phyloP scores from a whole-genome alignment of 768 basidiomycete species.

The Phanerochaete sordida region DNA sequence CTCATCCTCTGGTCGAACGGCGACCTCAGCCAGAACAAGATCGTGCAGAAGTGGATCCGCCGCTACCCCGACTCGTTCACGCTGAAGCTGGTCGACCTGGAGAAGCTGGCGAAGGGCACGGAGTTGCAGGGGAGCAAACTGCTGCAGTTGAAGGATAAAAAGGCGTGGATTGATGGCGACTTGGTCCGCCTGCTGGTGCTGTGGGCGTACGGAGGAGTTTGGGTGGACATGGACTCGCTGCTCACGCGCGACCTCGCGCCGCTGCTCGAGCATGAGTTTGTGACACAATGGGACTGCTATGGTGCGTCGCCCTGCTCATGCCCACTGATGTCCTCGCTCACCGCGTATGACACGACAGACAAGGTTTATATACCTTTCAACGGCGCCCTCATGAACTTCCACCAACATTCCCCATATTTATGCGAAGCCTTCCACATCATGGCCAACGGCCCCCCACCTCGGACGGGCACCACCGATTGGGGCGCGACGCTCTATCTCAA shows the following conservation, averaged over 20 bases:
- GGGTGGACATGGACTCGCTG: conserved; percentile 97
- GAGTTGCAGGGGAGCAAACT: conserved; percentile 64
- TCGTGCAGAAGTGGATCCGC: conserved; percentile 55
- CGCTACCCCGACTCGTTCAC: conserved; percentile 71
- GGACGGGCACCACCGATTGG: conserved; percentile 86
- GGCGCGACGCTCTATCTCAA: conserved; percentile 89
- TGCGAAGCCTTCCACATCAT: conserved; percentile 97
- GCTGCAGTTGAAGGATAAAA: conserved; percentile 61
- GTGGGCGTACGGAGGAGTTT: conserved; percentile 90
- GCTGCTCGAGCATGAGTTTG: conserved; percentile 90
- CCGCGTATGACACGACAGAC: conserved; percentile 39
- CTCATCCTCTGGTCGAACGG: conserved; percentile 94
- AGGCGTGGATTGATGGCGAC: conserved; percentile 96
- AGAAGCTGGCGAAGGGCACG: conserved; percentile 67
- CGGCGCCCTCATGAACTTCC: conserved; percentile 94
- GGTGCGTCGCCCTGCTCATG: conserved; percentile 56
- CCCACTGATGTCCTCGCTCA: neutral
- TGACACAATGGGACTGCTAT: conserved; percentile 99
- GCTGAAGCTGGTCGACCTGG: conserved; percentile 66
- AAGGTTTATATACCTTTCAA: conserved; percentile 79
- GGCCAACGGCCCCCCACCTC: conserved; percentile 67
- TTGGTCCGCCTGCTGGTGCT: conserved; percentile 83
- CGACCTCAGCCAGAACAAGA: conserved; percentile 51
- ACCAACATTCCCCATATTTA: conserved; percentile 87
- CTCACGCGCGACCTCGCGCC: conserved; percentile 85